These are phyloP conservation scores for Chlorophyllum brunneum DNA, from an alignment of 768 basidiomycete genomes.

Conservation along the genomic window DNA sequence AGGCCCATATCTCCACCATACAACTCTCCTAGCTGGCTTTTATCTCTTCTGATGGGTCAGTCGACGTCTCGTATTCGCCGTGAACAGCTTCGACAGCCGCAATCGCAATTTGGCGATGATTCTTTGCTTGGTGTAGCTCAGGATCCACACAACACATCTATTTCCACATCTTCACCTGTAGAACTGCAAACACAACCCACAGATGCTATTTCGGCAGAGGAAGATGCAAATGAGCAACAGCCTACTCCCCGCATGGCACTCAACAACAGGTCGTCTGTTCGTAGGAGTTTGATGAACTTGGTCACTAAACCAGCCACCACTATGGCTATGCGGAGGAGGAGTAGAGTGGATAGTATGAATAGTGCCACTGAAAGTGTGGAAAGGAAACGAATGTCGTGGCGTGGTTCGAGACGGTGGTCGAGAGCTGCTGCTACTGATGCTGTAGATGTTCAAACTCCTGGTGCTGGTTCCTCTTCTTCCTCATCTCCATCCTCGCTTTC, in stretches of 20 bases:
- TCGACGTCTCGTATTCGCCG: slow-evolving; percentile 14
- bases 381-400: slow-evolving; percentile 23
- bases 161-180: not conserved
- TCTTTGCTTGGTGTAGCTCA: too few relatives aligned
- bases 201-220: not conserved
- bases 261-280: slow-evolving; percentile 27
- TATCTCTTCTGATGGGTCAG: slow-evolving; percentile 17
- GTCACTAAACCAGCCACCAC: slow-evolving; percentile 20
- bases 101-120: too few relatives aligned
- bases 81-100: not conserved
- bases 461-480: too few relatives aligned
- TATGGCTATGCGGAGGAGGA: not conserved
- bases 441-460: too few relatives aligned
- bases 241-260: too few relatives aligned
- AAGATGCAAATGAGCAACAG: not conserved
- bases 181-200: not conserved
- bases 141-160: too few relatives aligned
- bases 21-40: too few relatives aligned
- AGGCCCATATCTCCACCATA: not conserved
- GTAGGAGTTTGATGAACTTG: slow-evolving; percentile 30
- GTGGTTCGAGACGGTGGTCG: slow-evolving; percentile 10
- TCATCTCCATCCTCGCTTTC: too few relatives aligned
- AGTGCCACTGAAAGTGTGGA: too few relatives aligned
- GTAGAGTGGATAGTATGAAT: slow-evolving; percentile 8
- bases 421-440: too few relatives aligned